Evolutionary conservation across 2,329 filamentous ascomycete genomes (phyloP).

Genomic region (Penicillium thymicola): DNA sequence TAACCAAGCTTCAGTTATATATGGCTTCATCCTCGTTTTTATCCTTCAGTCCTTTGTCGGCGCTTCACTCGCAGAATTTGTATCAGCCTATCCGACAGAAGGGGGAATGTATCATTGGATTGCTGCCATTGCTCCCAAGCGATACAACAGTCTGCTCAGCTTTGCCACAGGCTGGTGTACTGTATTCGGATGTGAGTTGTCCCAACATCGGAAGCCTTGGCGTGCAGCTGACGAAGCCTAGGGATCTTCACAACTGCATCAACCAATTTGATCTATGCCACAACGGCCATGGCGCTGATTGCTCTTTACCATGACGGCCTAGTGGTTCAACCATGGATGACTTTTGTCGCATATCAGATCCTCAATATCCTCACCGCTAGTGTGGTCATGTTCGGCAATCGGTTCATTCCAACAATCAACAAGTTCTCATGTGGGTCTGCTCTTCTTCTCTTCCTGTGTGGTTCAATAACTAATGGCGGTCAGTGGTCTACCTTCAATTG

Average conservation of each 20-base stretch:
- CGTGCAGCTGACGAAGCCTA: slow-evolving; percentile 13
- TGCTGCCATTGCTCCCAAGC: slow-evolving; percentile 45
- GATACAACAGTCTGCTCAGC: slow-evolving; percentile 41
- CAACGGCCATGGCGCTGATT: slow-evolving; percentile 43
- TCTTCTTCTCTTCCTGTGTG: not conserved
- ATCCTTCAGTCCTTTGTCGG: slow-evolving; percentile 48
- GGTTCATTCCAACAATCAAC: slow-evolving; percentile 44
- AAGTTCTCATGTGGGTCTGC: slow-evolving; percentile 39
- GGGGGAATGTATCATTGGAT: slow-evolving; percentile 55
- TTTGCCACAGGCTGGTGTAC: slow-evolving; percentile 48
- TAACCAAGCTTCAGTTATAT: slow-evolving; percentile 41
- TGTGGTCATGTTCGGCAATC: slow-evolving; percentile 51
- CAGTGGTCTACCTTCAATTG: slow-evolving; percentile 47
- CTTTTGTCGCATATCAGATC: slow-evolving; percentile 42
- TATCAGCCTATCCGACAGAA: slow-evolving; percentile 49
- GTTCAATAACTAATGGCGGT: not conserved
- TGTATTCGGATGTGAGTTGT: slow-evolving; percentile 37
- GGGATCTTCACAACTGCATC: slow-evolving; percentile 48
- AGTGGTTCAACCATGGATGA: slow-evolving; percentile 48
- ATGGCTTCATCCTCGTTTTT: slow-evolving; percentile 50
- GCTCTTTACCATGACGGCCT: slow-evolving; percentile 42
- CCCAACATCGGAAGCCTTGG: too few relatives aligned
- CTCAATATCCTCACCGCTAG: slow-evolving; percentile 44
- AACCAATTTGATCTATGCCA: slow-evolving; percentile 46
- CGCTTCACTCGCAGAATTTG: slow-evolving; percentile 48